Base-by-base conservation (phyloP, 176 grass and related monocot species). In the Musa beccarii region DNA sequence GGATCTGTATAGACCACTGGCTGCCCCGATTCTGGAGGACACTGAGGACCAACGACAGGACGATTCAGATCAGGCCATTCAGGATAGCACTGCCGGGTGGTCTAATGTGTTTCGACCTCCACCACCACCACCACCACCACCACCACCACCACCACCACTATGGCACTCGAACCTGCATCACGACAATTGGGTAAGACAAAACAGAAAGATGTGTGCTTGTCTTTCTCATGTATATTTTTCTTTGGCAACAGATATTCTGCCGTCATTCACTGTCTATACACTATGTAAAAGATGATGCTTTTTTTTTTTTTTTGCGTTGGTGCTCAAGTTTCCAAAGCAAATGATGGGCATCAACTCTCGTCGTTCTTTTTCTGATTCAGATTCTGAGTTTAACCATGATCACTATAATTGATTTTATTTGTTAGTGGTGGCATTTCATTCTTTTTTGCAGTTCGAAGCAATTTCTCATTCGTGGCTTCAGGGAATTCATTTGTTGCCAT, bases 151-250 rank as follows among this genome's bases (percentile, higher is more conserved):
- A 52, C 80, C 80, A 54, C 88, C 88, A 52, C 72, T 87, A 80
- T 94, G 90, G 95, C 80, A 87, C 70, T 79, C 90, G 20, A 87
- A 89, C 63, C 75, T 92, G 74, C 89, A 90, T 83, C 89, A 72
- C 72, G 90, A 83, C 79, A 94, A 87, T 61, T 99, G 95, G 95
- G 77, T 86, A 76, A 89, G 94, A 34, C 88, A 89, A 78, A 93
- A 81, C 80, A 59, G 95, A 98, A 76, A 98, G 84, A 22, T 29
- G 95, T 98, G 75, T 82, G 90, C 59, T 76, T 76, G 62, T 87
- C 89, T 54, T 76, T 16, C 80, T 59, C 28, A 56, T 25, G 79
- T 80, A 55, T 34, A 20, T 66, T 49, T 17, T 69, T 10, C 17
- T 54, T 78, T 78, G 17, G 43, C 22, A 23, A 9, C 61, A 28